Evolutionary conservation across 139 green algal genomes (phyloP).

Genomic region (Ettlia oleoabundans): DNA sequence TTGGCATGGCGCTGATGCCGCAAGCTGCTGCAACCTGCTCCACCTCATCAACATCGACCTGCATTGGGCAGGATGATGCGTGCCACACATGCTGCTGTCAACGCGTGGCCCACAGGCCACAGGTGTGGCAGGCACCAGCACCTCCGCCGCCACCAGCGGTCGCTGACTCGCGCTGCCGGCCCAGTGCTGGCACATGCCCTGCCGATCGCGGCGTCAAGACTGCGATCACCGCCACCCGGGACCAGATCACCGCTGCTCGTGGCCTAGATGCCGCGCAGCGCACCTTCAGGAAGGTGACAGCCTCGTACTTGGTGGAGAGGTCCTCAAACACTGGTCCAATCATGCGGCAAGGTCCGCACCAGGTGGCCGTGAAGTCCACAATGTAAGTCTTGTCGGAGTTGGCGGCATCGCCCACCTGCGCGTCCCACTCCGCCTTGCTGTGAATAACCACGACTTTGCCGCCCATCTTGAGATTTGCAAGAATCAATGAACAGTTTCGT

Average conservation of each 20-base stretch:
- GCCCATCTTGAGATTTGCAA: slow-evolving; percentile 14
- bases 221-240: too few relatives aligned
- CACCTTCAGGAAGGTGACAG: slow-evolving; percentile 76
- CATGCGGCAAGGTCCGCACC: slow-evolving; percentile 86
- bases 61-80: too few relatives aligned
- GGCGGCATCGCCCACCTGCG: background rate
- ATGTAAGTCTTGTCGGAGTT: slow-evolving; percentile 41
- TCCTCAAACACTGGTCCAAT: slow-evolving; percentile 78
- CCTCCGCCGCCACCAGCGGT: too few relatives aligned
- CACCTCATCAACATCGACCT: slow-evolving; percentile 79
- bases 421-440: slow-evolving; percentile 30
- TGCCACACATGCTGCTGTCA: too few relatives aligned
- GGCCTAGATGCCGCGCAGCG: background rate
- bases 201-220: too few relatives aligned
- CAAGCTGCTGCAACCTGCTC: slow-evolving; percentile 60
- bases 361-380: slow-evolving; percentile 83
- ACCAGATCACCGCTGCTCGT: too few relatives aligned
- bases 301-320: slow-evolving; percentile 50
- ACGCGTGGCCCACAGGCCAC: background rate
- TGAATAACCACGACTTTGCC: slow-evolving; percentile 18
- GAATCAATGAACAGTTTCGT: too few relatives aligned
- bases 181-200: too few relatives aligned
- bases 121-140: too few relatives aligned
- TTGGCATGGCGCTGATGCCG: slow-evolving; percentile 84
- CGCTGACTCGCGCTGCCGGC: too few relatives aligned